Base-by-base conservation (phyloP, 2,329 filamentous ascomycete genomes). In the Ampelomyces quisqualis region DNA sequence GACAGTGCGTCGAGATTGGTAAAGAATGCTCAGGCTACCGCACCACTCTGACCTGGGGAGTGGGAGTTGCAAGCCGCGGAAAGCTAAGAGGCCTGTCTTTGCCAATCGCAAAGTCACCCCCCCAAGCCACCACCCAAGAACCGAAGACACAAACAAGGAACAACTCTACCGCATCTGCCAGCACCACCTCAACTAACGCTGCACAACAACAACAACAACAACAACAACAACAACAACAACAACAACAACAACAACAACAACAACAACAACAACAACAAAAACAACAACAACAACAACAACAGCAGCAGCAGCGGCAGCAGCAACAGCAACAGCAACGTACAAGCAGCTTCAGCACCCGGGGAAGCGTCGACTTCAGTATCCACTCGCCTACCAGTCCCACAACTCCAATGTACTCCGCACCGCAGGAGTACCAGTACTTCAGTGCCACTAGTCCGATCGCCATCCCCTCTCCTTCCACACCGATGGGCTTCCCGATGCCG, bases 1-100 rank as follows among this genome's bases (percentile, higher is more conserved):
- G 90, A 30, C 90, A 90, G 71, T 98, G 91, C 69, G 80, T 97
- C 49, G 88, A 95, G 57, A 79, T 89, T 51, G 90, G 90, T 52
- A 90, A 89, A 67, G 90, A 95, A 64, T 97, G 91, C 73, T 90
- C 88, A 19, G 91, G 91, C 45, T 97, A 97, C 77, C 94, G 94
- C 73, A 97, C 91, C 11, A 90, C 91, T 57, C 77, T 97, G 70
- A 97, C 91, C 32, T 97, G 91, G 91, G 90, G 90, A 28, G 88
- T 96, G 33, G 91, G 91, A 36, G 91, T 97, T 44, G 91, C 91
- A 41, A 96, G 90, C 71, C 84, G 91, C 61, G 91, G 91, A 64
- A 97, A 97, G 75, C 82, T 97, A 50, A 82, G 91, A 48, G 91
- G 91, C 26, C 77, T 96, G 55, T 90, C 90, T 41, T 75, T 95